phyloP scores from a whole-genome alignment of 2,329 filamentous ascomycete genomes.

The Colletotrichum salicis region DNA sequence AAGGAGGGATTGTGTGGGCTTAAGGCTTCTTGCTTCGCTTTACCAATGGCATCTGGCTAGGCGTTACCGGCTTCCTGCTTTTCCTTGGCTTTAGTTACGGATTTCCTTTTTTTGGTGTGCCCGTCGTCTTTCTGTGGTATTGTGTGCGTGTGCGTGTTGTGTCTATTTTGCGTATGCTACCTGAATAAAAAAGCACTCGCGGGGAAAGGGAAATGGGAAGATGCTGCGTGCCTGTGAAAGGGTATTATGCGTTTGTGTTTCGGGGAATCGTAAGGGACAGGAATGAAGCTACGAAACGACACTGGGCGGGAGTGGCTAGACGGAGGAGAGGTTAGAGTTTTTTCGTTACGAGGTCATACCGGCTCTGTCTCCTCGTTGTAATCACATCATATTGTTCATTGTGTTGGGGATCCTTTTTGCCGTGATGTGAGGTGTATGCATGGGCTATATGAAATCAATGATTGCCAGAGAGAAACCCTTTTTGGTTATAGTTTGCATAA shows the following conservation, averaged over 20 bases:
- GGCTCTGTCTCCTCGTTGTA: neutral
- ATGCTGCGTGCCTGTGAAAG: neutral
- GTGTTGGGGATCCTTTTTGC: neutral
- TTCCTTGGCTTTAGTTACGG: neutral
- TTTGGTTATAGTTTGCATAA: too few species aligned
- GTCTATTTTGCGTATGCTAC: slow-evolving; percentile 12
- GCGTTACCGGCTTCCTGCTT: slow-evolving; percentile 36
- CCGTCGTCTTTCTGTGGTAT: slow-evolving; percentile 10
- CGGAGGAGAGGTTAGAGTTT: neutral
- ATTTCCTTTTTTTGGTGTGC: slow-evolving; percentile 10
- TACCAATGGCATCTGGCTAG: slow-evolving; percentile 34
- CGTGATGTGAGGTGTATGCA: neutral
- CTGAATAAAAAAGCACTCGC: slow-evolving; percentile 6
- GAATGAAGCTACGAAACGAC: slow-evolving; percentile 11
- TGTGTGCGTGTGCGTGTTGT: neutral
- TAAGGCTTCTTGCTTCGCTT: slow-evolving; percentile 14
- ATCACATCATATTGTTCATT: neutral
- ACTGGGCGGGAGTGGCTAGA: neutral
- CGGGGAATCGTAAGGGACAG: neutral
- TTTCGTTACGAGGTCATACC: neutral
- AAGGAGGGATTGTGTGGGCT: neutral
- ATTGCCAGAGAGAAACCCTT: too few species aligned
- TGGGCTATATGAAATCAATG: too few species aligned
- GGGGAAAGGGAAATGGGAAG: neutral
- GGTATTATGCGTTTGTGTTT: neutral